These are phyloP conservation scores for Ceratocystis destructans DNA, from an alignment of 2,329 filamentous ascomycete species.

Conservation along the genomic window DNA sequence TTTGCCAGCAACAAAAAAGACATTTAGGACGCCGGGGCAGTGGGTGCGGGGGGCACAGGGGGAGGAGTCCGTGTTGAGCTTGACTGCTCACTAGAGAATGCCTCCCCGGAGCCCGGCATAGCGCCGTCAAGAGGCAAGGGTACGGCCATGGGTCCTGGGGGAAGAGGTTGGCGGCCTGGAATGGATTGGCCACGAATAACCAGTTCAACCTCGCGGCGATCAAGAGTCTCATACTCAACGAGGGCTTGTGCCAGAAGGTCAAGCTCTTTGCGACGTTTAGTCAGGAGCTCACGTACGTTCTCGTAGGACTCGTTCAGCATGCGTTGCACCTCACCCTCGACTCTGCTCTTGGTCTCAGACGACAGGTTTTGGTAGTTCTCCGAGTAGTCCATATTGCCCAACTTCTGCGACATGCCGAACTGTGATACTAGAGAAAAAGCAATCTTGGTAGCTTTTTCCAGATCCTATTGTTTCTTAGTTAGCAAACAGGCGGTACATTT, in stretches of 20 bases:
- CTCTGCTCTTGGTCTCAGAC: conserved; percentile 69
- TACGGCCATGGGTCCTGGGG: conserved; percentile 47
- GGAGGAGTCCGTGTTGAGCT: conserved; percentile 12
- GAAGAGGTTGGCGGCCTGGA: conserved; percentile 41
- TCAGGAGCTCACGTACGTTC: conserved; percentile 58
- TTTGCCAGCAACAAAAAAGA: neutral
- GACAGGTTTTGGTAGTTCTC: conserved; percentile 71
- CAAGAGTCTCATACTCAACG: conserved; percentile 86
- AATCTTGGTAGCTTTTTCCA: conserved; percentile 64
- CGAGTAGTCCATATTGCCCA: conserved; percentile 82
- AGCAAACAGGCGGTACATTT: conserved; percentile 19
- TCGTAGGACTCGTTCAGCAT: conserved; percentile 69
- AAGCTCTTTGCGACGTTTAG: conserved; percentile 65
- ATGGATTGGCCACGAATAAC: conserved; percentile 79
- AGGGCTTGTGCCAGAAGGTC: conserved; percentile 79
- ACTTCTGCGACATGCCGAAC: conserved; percentile 74
- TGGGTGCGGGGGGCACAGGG: conserved; percentile 13
- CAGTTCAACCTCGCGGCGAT: conserved; percentile 77
- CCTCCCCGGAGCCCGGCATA: conserved; percentile 16
- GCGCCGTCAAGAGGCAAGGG: conserved; percentile 15
- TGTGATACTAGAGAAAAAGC: conserved; percentile 80
- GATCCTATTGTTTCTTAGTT: conserved; percentile 46
- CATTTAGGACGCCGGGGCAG: conserved; percentile 12
- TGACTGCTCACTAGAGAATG: conserved; percentile 15
- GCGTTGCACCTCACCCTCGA: conserved; percentile 77